These are phyloP conservation scores for Pseudozyma sp. DNA, from an alignment of 1,284 basidiomycete species.

Conservation along the genomic window DNA sequence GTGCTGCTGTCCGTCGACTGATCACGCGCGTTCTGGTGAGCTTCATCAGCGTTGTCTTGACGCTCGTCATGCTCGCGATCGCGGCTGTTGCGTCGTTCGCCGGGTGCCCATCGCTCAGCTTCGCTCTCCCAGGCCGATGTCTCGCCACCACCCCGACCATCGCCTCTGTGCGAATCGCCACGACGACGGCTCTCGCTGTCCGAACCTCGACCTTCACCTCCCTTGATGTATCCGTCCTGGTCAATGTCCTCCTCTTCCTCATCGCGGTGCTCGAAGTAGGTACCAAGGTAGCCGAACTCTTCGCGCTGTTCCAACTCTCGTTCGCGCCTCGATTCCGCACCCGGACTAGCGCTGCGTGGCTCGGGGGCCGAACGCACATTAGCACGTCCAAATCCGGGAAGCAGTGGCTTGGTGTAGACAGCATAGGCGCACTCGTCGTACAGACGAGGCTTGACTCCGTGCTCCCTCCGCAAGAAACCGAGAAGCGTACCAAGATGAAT, in stretches of 20 bases:
- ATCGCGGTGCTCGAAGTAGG: slow-evolving; percentile 62
- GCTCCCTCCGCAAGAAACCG: slow-evolving; percentile 86
- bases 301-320: slow-evolving; percentile 83
- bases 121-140: slow-evolving; percentile 57
- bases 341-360: slow-evolving; percentile 73
- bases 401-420: slow-evolving; percentile 89
- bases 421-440: slow-evolving; percentile 94
- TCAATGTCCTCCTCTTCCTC: slow-evolving; percentile 65
- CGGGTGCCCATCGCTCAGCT: slow-evolving; percentile 37
- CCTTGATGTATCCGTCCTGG: slow-evolving; percentile 65
- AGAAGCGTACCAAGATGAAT: slow-evolving; percentile 65
- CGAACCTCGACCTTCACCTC: slow-evolving; percentile 56
- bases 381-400: slow-evolving; percentile 88
- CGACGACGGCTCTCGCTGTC: slow-evolving; percentile 45
- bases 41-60: slow-evolving; percentile 11
- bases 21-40: slow-evolving; percentile 20
- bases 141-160: slow-evolving; percentile 37
- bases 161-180: slow-evolving; percentile 24
- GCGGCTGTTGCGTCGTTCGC: slow-evolving; percentile 22
- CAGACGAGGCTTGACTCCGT: slow-evolving; percentile 86
- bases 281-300: slow-evolving; percentile 86
- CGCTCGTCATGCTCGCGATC: slow-evolving; percentile 16
- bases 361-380: slow-evolving; percentile 83
- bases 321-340: slow-evolving; percentile 75
- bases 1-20: slow-evolving; percentile 24